A percentile compares a stretch with the other conserved stretches of the same genome.
Conservation (phyloP, 768 basidiomycete genomes). For the Rhodosporidiobolus odoratus region DNA sequence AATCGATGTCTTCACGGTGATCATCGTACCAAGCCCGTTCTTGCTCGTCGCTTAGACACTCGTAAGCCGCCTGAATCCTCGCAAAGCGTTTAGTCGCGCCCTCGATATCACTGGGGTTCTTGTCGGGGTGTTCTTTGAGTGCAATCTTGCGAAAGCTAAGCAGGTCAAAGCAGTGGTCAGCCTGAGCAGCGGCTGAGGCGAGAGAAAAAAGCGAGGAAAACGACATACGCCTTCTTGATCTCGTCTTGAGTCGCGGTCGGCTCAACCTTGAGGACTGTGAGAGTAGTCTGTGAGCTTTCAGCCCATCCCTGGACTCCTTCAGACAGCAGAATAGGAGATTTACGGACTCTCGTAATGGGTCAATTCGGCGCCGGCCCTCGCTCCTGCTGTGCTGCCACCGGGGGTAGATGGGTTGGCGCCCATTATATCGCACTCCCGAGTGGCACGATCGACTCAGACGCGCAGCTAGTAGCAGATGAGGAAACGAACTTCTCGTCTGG, state of each 20-base stretch:
- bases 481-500: no score
- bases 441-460: no score
- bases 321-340: background rate
- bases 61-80: constrained; percentile 86
- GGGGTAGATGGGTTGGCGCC: constrained; percentile 23
- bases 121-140: constrained; percentile 49
- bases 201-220: background rate
- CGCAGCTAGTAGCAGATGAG: no score
- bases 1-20: constrained; percentile 50
- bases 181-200: background rate
- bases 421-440: no score
- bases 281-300: background rate
- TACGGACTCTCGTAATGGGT: constrained; percentile 18
- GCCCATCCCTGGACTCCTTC: background rate
- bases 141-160: constrained; percentile 38
- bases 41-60: constrained; percentile 91
- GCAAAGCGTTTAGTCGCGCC: constrained; percentile 83
- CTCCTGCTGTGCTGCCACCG: background rate
- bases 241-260: constrained; percentile 30
- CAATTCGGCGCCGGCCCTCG: background rate
- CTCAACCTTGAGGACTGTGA: constrained; percentile 33
- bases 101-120: constrained; percentile 76
- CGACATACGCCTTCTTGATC: constrained; percentile 41
- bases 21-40: constrained; percentile 98
- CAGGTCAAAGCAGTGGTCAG: background rate